A percentile compares a stretch with the other conserved stretches of the same genome.
Conservation (phyloP, 305 asterid species). For the Solanum hybrid region DNA sequence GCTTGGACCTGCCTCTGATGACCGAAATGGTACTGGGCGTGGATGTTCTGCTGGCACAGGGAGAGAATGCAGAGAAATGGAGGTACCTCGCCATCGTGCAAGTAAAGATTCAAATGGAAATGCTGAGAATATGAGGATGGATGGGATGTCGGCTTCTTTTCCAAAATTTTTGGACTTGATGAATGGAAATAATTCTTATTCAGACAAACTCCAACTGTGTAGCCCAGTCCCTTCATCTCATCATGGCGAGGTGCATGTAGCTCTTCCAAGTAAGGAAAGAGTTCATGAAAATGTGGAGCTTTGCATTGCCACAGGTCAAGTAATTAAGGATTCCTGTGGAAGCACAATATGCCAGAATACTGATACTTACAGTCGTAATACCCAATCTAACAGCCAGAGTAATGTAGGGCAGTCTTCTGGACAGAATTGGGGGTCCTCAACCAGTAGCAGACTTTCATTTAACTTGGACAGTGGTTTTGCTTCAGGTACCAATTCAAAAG, state of each 20-base stretch:
- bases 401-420: slow-evolving; percentile 28
- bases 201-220: slow-evolving; percentile 25
- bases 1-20: slow-evolving; percentile 24
- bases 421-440: slow-evolving; percentile 27
- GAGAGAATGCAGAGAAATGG: background rate
- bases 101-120: slow-evolving; percentile 9
- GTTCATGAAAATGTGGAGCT: slow-evolving; percentile 19
- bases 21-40: slow-evolving; percentile 10
- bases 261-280: slow-evolving; percentile 15
- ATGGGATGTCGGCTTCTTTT: slow-evolving; percentile 27
- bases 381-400: slow-evolving; percentile 14
- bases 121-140: slow-evolving; percentile 14
- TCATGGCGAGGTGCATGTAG: slow-evolving; percentile 16
- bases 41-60: background rate
- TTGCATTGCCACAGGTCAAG: slow-evolving; percentile 16
- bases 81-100: background rate
- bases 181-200: slow-evolving; percentile 33
- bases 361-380: slow-evolving; percentile 20
- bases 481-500: slow-evolving; percentile 20
- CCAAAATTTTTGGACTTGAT: slow-evolving; percentile 40
- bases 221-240: slow-evolving; percentile 23
- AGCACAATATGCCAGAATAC: slow-evolving; percentile 15
- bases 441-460: slow-evolving; percentile 29
- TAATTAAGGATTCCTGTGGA: slow-evolving; percentile 17
- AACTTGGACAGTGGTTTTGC: slow-evolving; percentile 19